Percentiles rank a stretch among this genome's conserved stretches.
Conservation (phyloP, 1,284 basidiomycete genomes). For the Cryptococcus floricola region DNA sequence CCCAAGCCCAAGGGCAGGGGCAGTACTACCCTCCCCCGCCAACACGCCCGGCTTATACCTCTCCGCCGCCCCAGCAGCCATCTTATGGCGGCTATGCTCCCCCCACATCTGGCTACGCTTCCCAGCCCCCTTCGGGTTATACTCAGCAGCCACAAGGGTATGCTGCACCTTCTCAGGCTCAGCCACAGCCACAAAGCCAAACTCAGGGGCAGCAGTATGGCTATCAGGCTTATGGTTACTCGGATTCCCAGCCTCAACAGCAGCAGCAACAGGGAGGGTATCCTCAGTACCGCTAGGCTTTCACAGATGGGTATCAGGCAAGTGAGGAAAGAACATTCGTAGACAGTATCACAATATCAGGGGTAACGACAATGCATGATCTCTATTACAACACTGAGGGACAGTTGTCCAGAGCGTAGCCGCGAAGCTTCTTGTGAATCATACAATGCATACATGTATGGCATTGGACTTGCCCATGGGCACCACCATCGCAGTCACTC, state of each 20-base stretch:
- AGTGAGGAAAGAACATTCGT: no score
- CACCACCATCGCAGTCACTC: no score
- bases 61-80: constrained; percentile 1
- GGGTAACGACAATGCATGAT: no score
- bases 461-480: no score
- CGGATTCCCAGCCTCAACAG: not conserved
- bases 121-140: not conserved
- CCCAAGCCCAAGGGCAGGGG: not conserved
- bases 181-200: not conserved
- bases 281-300: constrained; percentile 8
- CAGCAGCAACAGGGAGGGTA: constrained; percentile 15
- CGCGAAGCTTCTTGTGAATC: no score
- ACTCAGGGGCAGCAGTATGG: not conserved
- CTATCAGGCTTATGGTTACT: constrained; percentile 4
- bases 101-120: not conserved
- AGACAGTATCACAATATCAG: no score
- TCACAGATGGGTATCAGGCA: not conserved
- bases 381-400: no score
- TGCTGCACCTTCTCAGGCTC: not conserved
- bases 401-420: no score
- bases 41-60: constrained; percentile 4
- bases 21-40: constrained; percentile 9
- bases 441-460: no score
- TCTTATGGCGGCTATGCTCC: not conserved
- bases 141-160: not conserved